Evolutionary conservation across 164 flowering plant species (phyloP).

Genomic region (Stephania japonica): DNA sequence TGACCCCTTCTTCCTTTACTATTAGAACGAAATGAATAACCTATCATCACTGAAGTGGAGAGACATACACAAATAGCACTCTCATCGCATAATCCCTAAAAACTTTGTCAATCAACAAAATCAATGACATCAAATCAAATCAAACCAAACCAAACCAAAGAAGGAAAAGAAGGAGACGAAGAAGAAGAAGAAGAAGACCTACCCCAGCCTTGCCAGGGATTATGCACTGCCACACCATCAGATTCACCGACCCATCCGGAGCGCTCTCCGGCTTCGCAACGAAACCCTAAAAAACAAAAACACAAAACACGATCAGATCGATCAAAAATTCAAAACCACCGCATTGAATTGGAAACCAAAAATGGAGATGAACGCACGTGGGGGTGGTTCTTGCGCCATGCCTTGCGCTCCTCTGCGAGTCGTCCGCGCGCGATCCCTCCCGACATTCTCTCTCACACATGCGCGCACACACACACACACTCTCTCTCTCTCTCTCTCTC

Average conservation of each 20-base stretch:
- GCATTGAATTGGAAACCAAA: background rate
- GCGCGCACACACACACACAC: conserved; percentile 1
- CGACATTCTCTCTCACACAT: conserved; percentile 28
- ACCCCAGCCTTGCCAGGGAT: conserved; percentile 80
- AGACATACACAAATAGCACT: background rate
- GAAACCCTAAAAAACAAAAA: conserved; percentile 48
- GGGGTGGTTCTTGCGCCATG: conserved; percentile 84
- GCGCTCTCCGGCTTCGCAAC: conserved; percentile 76
- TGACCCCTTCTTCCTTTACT: too few species aligned
- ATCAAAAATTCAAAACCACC: background rate
- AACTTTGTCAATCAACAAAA: background rate
- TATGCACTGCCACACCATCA: conserved; percentile 80
- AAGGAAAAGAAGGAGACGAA: background rate
- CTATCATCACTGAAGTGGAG: background rate
- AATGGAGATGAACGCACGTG: conserved; percentile 37
- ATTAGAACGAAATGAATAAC: too few species aligned
- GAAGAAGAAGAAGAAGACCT: conserved; percentile 10
- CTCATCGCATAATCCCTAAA: too few species aligned
- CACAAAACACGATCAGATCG: background rate
- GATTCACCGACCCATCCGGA: conserved; percentile 65
- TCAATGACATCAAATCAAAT: background rate
- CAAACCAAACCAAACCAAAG: background rate
- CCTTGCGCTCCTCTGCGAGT: conserved; percentile 69
- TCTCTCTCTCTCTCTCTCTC: background rate
- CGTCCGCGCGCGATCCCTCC: conserved; percentile 81